phyloP scores from a whole-genome alignment of 208 protist genomes.

The Trypanosoma melophagium region DNA sequence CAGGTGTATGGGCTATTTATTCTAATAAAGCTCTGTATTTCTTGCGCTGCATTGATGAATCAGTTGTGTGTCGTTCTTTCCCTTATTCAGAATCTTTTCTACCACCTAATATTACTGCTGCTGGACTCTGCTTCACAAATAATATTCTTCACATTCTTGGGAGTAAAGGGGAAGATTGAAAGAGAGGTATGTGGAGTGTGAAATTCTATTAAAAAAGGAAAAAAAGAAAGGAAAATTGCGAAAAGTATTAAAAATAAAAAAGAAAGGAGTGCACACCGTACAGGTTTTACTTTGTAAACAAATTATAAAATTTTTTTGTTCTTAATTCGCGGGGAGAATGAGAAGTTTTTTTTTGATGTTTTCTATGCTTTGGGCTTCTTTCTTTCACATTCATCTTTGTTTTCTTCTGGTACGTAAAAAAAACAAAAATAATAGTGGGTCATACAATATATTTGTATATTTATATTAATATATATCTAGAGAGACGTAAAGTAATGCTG shows the following conservation, averaged over 20 bases:
- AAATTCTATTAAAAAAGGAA: neutral
- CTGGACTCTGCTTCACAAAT: conserved; percentile 17
- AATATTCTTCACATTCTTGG: conserved; percentile 19
- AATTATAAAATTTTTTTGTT: too few relatives aligned
- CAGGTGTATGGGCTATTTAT: conserved; percentile 13
- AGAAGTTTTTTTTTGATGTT: too few relatives aligned
- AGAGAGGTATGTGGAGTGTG: neutral
- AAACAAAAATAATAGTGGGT: too few relatives aligned
- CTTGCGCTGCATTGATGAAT: conserved; percentile 17
- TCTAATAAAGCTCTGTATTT: conserved; percentile 5
- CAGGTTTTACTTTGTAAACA: too few relatives aligned
- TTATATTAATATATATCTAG: neutral
- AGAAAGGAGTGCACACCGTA: too few relatives aligned
- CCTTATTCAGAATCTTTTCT: conserved; percentile 1
- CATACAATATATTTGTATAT: too few relatives aligned
- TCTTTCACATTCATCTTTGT: too few relatives aligned
- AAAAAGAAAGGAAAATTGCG: conserved; percentile 9
- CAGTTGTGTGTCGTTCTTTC: conserved; percentile 17
- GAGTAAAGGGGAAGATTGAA: too few relatives aligned
- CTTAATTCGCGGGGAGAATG: too few relatives aligned
- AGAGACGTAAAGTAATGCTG: conserved; percentile 21
- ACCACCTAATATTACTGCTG: neutral
- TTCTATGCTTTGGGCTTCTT: too few relatives aligned
- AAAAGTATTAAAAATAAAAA: conserved; percentile 13
- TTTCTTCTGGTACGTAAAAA: too few relatives aligned